A percentile compares a stretch with the other conserved stretches of the same genome.
Evolutionary conservation across 768 basidiomycete genomes (phyloP).

Genomic region (Amanita jacksonii): DNA sequence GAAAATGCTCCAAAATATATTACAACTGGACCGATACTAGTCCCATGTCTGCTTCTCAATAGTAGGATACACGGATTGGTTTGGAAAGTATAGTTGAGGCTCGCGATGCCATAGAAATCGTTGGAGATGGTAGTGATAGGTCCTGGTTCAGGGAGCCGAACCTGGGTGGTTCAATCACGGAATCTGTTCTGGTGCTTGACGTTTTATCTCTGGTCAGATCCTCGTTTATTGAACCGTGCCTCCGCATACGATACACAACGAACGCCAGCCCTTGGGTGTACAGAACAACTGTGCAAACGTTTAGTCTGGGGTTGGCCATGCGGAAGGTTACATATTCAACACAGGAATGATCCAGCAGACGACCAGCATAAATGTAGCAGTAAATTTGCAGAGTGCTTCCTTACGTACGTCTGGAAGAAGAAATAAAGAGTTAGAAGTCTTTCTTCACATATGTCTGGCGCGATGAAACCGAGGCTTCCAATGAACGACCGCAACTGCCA

Average conservation of each 20-base stretch:
- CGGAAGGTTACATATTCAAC: constrained; percentile 30
- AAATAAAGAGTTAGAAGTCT: background rate
- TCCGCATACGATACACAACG: constrained; percentile 24
- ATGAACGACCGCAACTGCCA: constrained; percentile 31
- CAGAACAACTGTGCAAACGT: constrained; percentile 24
- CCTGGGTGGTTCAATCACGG: background rate
- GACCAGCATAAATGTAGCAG: constrained; percentile 38
- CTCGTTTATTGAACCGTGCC: background rate
- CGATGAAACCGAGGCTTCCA: constrained; percentile 37
- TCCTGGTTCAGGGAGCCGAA: background rate
- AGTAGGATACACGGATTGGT: constrained; percentile 10
- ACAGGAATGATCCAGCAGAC: constrained; percentile 46
- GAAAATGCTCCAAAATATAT: no score
- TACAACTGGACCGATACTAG: no score
- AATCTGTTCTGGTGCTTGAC: no score
- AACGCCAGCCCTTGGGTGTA: constrained; percentile 33
- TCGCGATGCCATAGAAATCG: background rate
- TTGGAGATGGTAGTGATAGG: background rate
- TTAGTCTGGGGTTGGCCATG: constrained; percentile 9
- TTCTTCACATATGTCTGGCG: constrained; percentile 33
- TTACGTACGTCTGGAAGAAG: constrained; percentile 26
- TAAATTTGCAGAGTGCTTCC: constrained; percentile 34
- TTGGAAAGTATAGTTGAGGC: constrained; percentile 14
- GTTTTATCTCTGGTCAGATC: background rate
- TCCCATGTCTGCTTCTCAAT: constrained; percentile 6